Evolutionary conservation across 441 rosid species (phyloP).

Genomic region (Pelargonium australe): DNA sequence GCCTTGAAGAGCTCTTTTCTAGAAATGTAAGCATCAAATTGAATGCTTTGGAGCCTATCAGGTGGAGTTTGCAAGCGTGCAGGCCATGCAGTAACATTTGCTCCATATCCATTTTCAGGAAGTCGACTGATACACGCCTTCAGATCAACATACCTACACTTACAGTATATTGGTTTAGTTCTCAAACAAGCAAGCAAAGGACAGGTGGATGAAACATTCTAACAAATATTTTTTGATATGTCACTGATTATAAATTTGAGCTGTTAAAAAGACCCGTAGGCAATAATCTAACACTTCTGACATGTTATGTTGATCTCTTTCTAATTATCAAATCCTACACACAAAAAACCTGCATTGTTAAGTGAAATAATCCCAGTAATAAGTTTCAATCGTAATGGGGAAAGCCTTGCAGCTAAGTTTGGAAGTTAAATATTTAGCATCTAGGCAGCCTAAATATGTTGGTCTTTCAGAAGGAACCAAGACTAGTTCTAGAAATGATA

Average conservation of each 20-base stretch:
- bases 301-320: constrained; percentile 36
- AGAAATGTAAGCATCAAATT: constrained; percentile 76
- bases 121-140: constrained; percentile 78
- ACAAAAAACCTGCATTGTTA: background rate
- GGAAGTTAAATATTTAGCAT: background rate
- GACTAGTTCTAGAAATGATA: too few relatives aligned
- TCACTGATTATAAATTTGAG: background rate
- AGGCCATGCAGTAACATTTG: constrained; percentile 73
- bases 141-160: constrained; percentile 70
- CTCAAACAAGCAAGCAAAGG: constrained; percentile 18
- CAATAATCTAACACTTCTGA: constrained; percentile 5
- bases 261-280: too few relatives aligned
- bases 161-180: background rate
- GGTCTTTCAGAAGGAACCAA: background rate
- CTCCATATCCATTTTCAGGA: constrained; percentile 82
- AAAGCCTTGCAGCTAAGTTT: background rate
- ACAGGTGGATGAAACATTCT: too few relatives aligned
- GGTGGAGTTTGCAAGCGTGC: constrained; percentile 81
- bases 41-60: constrained; percentile 79
- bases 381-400: background rate
- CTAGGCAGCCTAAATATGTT: background rate
- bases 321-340: background rate
- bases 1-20: constrained; percentile 88
- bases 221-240: background rate
- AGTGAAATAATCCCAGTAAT: background rate